These are phyloP conservation scores for Syzygium jambos DNA, from an alignment of 345 rosid species.

Conservation along the genomic window DNA sequence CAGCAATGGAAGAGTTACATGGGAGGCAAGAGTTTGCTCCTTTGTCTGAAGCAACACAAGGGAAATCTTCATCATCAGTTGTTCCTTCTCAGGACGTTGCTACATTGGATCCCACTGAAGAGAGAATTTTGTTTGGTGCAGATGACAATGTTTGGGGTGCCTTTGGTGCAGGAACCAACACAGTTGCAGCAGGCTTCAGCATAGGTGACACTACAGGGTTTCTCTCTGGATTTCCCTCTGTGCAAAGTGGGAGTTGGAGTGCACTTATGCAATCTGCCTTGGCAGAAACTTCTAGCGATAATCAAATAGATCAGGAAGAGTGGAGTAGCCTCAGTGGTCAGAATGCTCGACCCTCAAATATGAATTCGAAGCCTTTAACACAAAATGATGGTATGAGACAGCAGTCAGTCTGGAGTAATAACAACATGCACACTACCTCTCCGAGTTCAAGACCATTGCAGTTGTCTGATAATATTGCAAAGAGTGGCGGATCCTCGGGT, in stretches of 20 bases:
- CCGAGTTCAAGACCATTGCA: slow-evolving; percentile 13
- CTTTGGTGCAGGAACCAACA: slow-evolving; percentile 42
- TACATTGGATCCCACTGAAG: slow-evolving; percentile 84
- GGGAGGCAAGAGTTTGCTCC: slow-evolving; percentile 28
- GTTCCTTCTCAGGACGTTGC: slow-evolving; percentile 43
- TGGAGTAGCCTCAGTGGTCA: slow-evolving; percentile 36
- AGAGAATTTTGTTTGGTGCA: slow-evolving; percentile 79
- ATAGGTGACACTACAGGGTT: slow-evolving; percentile 33
- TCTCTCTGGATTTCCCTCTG: slow-evolving; percentile 47
- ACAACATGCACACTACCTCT: slow-evolving; percentile 17
- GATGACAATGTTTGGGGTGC: slow-evolving; percentile 83
- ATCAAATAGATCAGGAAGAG: slow-evolving; percentile 47
- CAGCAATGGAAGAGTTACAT: slow-evolving; percentile 23
- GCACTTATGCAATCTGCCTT: slow-evolving; percentile 99
- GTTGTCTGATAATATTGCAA: slow-evolving; percentile 9
- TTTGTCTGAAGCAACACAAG: slow-evolving; percentile 31
- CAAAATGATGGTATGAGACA: slow-evolving; percentile 22
- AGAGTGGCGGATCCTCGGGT: slow-evolving; percentile 10
- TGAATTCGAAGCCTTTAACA: slow-evolving; percentile 13
- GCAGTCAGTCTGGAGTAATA: slow-evolving; percentile 26
- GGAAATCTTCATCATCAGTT: slow-evolving; percentile 22
- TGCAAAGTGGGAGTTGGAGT: slow-evolving; percentile 98
- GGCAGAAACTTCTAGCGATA: slow-evolving; percentile 69
- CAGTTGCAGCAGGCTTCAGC: slow-evolving; percentile 37
- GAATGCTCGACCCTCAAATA: slow-evolving; percentile 14